Percentiles rank a stretch among this genome's conserved stretches.
phyloP scores from a whole-genome alignment of 1,139 yeast species.

The Blastobotrys petasosporus region DNA sequence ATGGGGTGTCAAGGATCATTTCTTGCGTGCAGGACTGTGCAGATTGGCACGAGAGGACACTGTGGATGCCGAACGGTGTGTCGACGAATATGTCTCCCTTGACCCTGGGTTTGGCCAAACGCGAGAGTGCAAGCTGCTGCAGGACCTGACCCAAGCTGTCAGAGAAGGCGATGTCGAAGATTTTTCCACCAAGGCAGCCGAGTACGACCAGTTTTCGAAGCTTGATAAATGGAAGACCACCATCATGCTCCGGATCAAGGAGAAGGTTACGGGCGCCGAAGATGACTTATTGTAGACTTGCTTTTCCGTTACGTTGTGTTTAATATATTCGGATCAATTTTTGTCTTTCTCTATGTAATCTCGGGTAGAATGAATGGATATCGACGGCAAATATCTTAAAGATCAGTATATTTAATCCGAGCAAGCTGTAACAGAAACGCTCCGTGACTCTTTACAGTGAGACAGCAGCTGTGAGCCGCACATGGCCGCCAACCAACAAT shows the following conservation, averaged over 20 bases:
- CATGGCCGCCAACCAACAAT: too few relatives aligned
- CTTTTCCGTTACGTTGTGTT: too few relatives aligned
- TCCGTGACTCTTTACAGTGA: too few relatives aligned
- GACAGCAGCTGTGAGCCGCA: too few relatives aligned
- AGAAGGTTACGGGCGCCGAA: slow-evolving; percentile 63
- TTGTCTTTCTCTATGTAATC: not conserved
- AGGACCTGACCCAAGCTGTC: slow-evolving; percentile 63
- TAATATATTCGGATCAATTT: not conserved
- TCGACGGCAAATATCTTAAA: too few relatives aligned
- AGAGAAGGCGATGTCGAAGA: slow-evolving; percentile 74
- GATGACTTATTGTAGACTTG: slow-evolving; percentile 43
- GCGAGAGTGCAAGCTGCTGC: slow-evolving; percentile 62
- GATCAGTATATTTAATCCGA: too few relatives aligned
- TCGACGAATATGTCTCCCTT: slow-evolving; percentile 58
- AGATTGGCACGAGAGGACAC: slow-evolving; percentile 72
- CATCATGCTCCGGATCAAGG: slow-evolving; percentile 74
- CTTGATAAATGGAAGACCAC: slow-evolving; percentile 93
- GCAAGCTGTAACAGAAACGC: too few relatives aligned
- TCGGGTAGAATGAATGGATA: too few relatives aligned
- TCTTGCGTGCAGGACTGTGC: slow-evolving; percentile 76
- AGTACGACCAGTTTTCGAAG: slow-evolving; percentile 81
- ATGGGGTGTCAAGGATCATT: slow-evolving; percentile 92
- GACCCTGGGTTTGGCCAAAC: slow-evolving; percentile 77
- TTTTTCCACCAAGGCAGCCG: slow-evolving; percentile 69
- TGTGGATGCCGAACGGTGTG: slow-evolving; percentile 75